Evolutionary conservation across 2,329 filamentous ascomycete species (phyloP).

Genomic region (Fusarium sp.): DNA sequence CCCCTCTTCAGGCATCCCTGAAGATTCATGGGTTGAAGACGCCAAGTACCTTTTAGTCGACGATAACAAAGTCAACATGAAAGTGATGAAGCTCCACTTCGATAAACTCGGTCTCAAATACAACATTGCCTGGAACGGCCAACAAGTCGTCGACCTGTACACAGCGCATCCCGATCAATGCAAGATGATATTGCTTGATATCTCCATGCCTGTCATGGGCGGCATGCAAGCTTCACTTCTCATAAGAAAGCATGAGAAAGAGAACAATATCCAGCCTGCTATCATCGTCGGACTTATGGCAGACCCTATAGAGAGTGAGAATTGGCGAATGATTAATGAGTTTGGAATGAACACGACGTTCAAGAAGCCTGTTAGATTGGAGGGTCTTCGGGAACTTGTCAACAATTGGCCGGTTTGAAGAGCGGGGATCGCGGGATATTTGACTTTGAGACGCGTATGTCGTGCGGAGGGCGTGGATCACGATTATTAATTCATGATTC

Average conservation of each 20-base stretch:
- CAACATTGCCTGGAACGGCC: conserved; percentile 2
- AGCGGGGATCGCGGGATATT: background rate
- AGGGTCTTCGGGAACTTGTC: background rate
- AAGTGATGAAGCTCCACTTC: background rate
- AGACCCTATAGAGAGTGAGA: background rate
- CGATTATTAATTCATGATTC: background rate
- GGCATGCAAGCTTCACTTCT: background rate
- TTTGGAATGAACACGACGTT: conserved; percentile 4
- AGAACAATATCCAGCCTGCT: background rate
- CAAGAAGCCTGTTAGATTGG: background rate
- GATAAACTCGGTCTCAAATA: background rate
- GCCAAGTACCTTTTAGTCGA: conserved; percentile 5
- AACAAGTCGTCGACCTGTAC: background rate
- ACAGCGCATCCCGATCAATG: conserved; percentile 1
- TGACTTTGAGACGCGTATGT: background rate
- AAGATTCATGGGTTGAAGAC: background rate
- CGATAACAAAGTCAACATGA: background rate
- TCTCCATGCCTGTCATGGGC: conserved; percentile 11
- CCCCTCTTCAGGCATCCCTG: fast-evolving
- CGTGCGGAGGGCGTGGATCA: background rate
- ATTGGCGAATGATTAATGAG: background rate
- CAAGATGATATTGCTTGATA: conserved; percentile 3
- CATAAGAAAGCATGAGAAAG: background rate
- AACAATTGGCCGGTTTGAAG: background rate
- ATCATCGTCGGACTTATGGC: background rate